Percentiles rank a stretch among this genome's conserved stretches.
These are phyloP conservation scores for Globisporangium apiculatum DNA, from an alignment of 352 stramenopile species.

Conservation along the genomic window DNA sequence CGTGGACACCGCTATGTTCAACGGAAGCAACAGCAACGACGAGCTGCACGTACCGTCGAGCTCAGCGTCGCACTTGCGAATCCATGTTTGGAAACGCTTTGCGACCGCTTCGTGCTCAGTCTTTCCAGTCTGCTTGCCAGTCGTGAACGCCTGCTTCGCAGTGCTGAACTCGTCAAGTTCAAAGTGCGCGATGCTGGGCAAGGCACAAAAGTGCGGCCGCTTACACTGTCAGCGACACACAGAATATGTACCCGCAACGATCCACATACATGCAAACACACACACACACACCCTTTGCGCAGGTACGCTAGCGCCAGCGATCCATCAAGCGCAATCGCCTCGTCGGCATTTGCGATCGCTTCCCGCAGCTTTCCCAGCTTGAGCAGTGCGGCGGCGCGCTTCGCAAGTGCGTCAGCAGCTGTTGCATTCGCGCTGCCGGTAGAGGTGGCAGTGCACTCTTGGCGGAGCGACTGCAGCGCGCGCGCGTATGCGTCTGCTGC, in stretches of 20 bases:
- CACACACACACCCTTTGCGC: constrained; percentile 52
- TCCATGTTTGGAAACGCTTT: constrained; percentile 76
- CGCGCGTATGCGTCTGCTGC: constrained; percentile 49
- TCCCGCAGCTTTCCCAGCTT: constrained; percentile 59
- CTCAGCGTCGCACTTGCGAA: constrained; percentile 85
- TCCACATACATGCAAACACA: neutral
- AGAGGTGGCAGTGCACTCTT: constrained; percentile 1
- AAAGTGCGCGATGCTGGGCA: constrained; percentile 61
- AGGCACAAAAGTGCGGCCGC: neutral
- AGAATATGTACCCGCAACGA: no score
- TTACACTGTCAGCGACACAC: no score
- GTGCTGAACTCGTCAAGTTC: constrained; percentile 65
- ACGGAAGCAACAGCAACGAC: neutral
- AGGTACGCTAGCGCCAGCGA: constrained; percentile 51
- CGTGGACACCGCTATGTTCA: no score
- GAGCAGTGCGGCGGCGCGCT: constrained; percentile 59
- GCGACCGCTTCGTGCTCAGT: constrained; percentile 24
- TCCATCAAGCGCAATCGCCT: constrained; percentile 42
- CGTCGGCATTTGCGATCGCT: constrained; percentile 40
- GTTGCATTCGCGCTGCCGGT: constrained; percentile 3
- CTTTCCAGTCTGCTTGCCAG: constrained; percentile 30
- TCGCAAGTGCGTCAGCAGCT: constrained; percentile 46
- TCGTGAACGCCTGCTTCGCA: constrained; percentile 56
- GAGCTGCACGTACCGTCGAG: constrained; percentile 41
- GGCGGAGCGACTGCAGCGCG: constrained; percentile 22